Conservation (phyloP, 2,329 filamentous ascomycete species). For the Trichoderma oligosporum region DNA sequence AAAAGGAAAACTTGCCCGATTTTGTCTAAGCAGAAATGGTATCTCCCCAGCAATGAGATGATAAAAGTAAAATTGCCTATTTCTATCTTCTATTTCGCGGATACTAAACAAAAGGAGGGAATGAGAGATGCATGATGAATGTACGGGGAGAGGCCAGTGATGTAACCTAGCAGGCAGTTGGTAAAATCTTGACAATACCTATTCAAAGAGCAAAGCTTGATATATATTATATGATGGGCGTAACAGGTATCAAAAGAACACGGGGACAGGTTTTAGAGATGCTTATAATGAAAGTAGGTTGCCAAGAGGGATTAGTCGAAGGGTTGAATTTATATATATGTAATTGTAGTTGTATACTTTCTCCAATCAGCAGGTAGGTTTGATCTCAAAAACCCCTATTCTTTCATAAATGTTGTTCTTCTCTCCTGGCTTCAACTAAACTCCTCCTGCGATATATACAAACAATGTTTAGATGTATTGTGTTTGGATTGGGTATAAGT, state of each 20-base stretch:
- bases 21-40: too few relatives aligned
- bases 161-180: neutral
- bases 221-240: too few relatives aligned
- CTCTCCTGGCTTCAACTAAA: neutral
- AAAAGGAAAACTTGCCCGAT: too few relatives aligned
- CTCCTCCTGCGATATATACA: neutral
- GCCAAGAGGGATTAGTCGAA: neutral
- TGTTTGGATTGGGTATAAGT: conserved; percentile 2
- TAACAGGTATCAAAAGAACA: too few relatives aligned
- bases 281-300: neutral
- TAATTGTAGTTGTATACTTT: neutral
- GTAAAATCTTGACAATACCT: neutral
- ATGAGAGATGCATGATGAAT: neutral
- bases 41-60: too few relatives aligned
- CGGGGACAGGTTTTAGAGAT: too few relatives aligned
- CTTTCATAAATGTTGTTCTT: neutral
- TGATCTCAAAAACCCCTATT: neutral
- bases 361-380: neutral
- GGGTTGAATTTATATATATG: neutral
- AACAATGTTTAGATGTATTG: neutral
- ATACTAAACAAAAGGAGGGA: neutral
- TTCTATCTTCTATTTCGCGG: neutral
- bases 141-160: neutral
- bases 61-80: too few relatives aligned
- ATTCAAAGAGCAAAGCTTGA: too few relatives aligned